Evolutionary conservation across 441 rosid genomes (phyloP).

Genomic region (Adansonia gregorii): DNA sequence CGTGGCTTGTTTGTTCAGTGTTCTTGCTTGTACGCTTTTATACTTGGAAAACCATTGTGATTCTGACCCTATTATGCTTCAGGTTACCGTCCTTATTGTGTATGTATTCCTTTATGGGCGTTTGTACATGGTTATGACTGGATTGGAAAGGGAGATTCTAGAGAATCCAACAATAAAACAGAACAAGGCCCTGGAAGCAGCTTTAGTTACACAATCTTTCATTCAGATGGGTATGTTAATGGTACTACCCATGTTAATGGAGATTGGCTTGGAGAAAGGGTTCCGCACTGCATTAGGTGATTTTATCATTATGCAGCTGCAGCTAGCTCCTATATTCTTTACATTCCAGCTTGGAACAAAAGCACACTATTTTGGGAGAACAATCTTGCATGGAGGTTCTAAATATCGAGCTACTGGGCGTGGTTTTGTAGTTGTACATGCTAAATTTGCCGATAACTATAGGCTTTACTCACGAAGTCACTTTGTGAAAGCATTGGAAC

Average conservation of each 20-base stretch:
- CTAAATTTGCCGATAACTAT: constrained; percentile 89
- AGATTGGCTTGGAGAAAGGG: constrained; percentile 94
- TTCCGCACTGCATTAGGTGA: constrained; percentile 81
- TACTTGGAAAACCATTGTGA: constrained; percentile 4
- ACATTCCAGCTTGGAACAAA: constrained; percentile 90
- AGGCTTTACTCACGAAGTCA: constrained; percentile 92
- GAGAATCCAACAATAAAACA: constrained; percentile 49
- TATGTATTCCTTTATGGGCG: constrained; percentile 89
- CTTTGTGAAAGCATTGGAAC: constrained; percentile 87
- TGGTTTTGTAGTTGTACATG: constrained; percentile 88
- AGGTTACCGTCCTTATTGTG: constrained; percentile 83
- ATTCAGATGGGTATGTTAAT: constrained; percentile 86
- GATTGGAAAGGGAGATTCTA: constrained; percentile 66
- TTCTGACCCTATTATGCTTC: constrained; percentile 28
- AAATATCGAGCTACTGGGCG: constrained; percentile 91
- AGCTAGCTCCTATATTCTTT: constrained; percentile 83
- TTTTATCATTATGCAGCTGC: constrained; percentile 85
- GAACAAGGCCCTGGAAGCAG: constrained; percentile 79
- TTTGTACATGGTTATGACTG: constrained; percentile 82
- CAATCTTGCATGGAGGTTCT: constrained; percentile 92
- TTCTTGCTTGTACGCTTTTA: constrained; percentile 15
- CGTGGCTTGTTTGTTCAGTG: neutral
- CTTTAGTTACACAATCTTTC: constrained; percentile 83
- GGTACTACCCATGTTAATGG: constrained; percentile 98
- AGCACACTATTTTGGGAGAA: constrained; percentile 86